Conservation (phyloP, 371 early-diverging fungal genomes). For the Mucor mucedo region DNA sequence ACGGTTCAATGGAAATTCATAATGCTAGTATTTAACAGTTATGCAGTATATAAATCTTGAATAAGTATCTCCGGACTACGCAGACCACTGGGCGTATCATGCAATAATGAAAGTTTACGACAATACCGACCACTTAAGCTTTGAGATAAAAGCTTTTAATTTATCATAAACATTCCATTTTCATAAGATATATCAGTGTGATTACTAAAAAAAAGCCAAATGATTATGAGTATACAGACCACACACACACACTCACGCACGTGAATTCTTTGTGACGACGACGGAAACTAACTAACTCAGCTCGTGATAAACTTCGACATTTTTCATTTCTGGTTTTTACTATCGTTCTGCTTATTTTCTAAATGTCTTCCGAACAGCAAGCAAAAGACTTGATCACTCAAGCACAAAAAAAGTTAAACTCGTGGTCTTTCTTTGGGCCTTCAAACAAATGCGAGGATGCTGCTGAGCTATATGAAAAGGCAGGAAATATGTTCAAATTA, state of each 20-base stretch:
- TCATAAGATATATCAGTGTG: too few species aligned
- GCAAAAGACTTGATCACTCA: constrained; percentile 71
- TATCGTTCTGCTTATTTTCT: constrained; percentile 7
- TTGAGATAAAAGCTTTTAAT: too few species aligned
- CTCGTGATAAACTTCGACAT: background rate
- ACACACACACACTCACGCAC: background rate
- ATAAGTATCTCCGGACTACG: too few species aligned
- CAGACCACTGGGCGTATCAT: too few species aligned
- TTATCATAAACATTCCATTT: too few species aligned
- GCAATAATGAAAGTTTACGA: too few species aligned
- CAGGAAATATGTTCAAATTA: constrained; percentile 91
- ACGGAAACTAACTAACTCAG: background rate
- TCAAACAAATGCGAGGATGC: constrained; percentile 91
- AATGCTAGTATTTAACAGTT: too few species aligned
- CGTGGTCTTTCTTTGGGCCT: constrained; percentile 78
- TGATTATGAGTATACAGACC: too few species aligned
- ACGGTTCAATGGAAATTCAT: too few species aligned
- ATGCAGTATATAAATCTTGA: too few species aligned
- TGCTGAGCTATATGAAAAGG: constrained; percentile 88
- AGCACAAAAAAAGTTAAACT: constrained; percentile 77
- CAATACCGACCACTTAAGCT: too few species aligned
- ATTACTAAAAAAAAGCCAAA: too few species aligned
- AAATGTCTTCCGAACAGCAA: constrained; percentile 70
- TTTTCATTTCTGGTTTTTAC: background rate
- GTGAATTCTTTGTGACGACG: background rate